Base-by-base conservation (phyloP, 2,329 filamentous ascomycete genomes). In the Sclerotinia trifoliorum region DNA sequence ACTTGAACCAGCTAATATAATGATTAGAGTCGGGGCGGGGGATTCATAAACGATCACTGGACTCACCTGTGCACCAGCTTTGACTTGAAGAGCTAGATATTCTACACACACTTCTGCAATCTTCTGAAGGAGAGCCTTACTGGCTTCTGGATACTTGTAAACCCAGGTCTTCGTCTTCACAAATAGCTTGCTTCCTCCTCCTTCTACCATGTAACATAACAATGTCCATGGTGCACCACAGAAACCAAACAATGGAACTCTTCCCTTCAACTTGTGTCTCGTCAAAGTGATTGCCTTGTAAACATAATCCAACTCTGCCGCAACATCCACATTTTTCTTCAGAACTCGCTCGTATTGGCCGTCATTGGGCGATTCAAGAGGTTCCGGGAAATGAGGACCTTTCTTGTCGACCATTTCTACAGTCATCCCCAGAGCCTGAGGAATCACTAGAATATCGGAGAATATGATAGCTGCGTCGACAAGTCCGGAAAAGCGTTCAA, bases 371-470 rank as follows among this genome's bases (percentile, higher is more conserved):
- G 86, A 88, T 77, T 86, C 84, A 70, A 99, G 84, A 19, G 95
- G 95, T 58, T 90, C 83, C 0, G 95, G 95, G 79, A 99, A 99
- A 78, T 96, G 92, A 15, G 95, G 95, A 0, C 95, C 95, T 80
- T 97, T 96, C 81, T 95, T 96, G 79, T 97, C 94, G 15, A 98
- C 85, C 95, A 99, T 99, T 79, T 98, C 91, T 39, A 99, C 95
- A n/a, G 85, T 85, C 95, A 99, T 99, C 0, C 95, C 95, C 88
- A 99, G 92, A 44, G 95, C 95, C 81, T 99, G 95, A 0, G 95
- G 95, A 71, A 99, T 94, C 57, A 99, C 95, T 49, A 99, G 87
- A 73, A 99, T 99, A 78, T 99, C 95, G 68, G 93, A 97, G 84
- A 99, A 99, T 80, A 99, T 99, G 77, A 99, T 99, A 70, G 95